Conservation (phyloP, 1,284 basidiomycete species). For the Sanghuangporus weigelae region DNA sequence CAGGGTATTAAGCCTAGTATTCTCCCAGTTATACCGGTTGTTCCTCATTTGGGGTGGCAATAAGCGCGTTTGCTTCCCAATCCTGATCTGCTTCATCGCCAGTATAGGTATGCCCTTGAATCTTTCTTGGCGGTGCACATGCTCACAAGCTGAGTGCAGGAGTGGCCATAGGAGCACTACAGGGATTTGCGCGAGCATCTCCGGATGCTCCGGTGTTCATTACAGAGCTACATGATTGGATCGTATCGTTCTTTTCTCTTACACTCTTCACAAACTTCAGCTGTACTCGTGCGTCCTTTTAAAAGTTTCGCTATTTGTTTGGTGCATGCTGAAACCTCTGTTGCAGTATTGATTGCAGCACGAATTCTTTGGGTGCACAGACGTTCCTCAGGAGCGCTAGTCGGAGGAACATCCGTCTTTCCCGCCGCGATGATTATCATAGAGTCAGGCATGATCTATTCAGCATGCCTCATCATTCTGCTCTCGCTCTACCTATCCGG, state of each 20-base stretch:
- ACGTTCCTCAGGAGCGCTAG: neutral
- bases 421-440: constrained; percentile 18
- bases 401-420: neutral
- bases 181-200: constrained; percentile 1
- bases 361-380: constrained; percentile 1
- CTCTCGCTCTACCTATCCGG: constrained; percentile 14
- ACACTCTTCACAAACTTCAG: constrained; percentile 15
- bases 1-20: neutral
- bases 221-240: constrained; percentile 12
- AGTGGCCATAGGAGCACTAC: constrained; percentile 12
- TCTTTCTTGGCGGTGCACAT: neutral
- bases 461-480: constrained; percentile 17
- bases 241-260: constrained; percentile 13
- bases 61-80: constrained; percentile 1
- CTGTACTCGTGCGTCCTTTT: constrained; percentile 9
- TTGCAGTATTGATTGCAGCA: constrained; percentile 8
- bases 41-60: constrained; percentile 11
- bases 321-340: neutral
- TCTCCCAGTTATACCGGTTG: constrained; percentile 7
- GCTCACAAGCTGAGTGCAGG: constrained; percentile 8
- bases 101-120: neutral
- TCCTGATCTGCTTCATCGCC: constrained; percentile 11
- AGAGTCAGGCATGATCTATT: constrained; percentile 19
- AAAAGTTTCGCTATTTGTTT: neutral
- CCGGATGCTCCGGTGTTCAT: constrained; percentile 6